Conservation (phyloP, 129 eudicot species). For the Erigeron canadensis region DNA sequence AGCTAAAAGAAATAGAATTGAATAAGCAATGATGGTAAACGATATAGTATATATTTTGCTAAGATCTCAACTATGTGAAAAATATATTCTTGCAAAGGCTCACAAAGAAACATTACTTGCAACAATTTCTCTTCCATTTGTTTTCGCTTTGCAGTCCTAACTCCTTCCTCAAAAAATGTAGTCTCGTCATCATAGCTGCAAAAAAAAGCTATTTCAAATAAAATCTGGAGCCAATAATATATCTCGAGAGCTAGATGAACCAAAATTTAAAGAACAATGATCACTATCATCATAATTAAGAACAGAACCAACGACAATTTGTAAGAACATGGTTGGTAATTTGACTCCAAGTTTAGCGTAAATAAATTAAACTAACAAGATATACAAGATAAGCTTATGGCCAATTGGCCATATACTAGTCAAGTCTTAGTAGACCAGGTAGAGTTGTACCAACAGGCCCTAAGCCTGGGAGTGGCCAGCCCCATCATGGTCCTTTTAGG, state of each 20-base stretch:
- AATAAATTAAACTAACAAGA: neutral
- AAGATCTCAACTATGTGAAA: neutral
- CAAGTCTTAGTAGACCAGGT: neutral
- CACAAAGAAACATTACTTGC: constrained; percentile 31
- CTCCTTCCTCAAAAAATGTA: constrained; percentile 53
- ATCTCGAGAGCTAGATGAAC: neutral
- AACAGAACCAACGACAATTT: neutral
- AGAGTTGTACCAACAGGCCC: neutral
- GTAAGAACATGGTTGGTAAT: neutral
- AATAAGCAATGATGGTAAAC: constrained; percentile 14
- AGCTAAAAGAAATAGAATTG: constrained; percentile 32
- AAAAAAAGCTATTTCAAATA: constrained; percentile 5
- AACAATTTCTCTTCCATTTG: constrained; percentile 48
- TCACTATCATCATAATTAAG: neutral
- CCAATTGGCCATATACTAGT: neutral
- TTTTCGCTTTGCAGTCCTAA: constrained; percentile 47
- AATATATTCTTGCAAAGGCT: neutral
- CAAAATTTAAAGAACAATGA: neutral
- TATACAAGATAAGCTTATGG: neutral
- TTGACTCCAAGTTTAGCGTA: neutral
- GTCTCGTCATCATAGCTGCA: constrained; percentile 61
- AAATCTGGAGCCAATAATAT: neutral
- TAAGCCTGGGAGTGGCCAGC: too few species aligned
- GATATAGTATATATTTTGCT: neutral
- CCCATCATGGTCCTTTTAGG: too few species aligned